Conservation (phyloP, 1,284 basidiomycete genomes). For the Fomes fomentarius region DNA sequence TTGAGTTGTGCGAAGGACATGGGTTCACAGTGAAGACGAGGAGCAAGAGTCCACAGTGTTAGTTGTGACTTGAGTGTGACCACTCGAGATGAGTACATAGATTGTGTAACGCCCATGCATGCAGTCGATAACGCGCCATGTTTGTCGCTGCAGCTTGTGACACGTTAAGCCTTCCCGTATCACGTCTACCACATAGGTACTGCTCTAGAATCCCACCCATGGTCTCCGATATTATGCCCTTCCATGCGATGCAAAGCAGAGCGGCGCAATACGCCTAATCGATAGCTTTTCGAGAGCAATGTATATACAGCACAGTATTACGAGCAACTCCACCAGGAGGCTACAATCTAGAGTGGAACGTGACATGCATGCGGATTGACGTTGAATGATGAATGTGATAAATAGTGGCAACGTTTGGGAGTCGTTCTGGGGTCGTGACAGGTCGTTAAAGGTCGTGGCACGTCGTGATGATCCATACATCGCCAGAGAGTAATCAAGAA, state of each 20-base stretch:
- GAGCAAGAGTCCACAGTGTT: too few relatives aligned
- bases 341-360: conserved; percentile 5
- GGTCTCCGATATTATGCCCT: too few relatives aligned
- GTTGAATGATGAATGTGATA: conserved; percentile 22
- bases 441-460: conserved; percentile 29
- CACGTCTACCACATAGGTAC: too few relatives aligned
- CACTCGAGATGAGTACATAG: too few relatives aligned
- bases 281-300: conserved; percentile 18
- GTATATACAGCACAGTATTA: conserved; percentile 25
- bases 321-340: conserved; percentile 12
- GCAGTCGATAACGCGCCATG: too few relatives aligned
- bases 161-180: too few relatives aligned
- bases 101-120: too few relatives aligned
- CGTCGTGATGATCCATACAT: conserved; percentile 27
- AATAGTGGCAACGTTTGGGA: conserved; percentile 17
- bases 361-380: conserved; percentile 6
- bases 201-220: too few relatives aligned
- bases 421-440: conserved; percentile 10
- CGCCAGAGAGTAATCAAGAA: neutral
- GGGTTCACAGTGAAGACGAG: neutral
- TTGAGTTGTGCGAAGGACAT: conserved; percentile 39
- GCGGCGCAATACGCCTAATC: conserved; percentile 3
- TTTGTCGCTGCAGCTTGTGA: neutral
- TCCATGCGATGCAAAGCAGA: neutral
- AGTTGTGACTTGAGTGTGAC: too few relatives aligned